A percentile compares a stretch with the other conserved stretches of the same genome.
phyloP scores from a whole-genome alignment of 345 rosid species.

The Lagerstroemia speciosa region DNA sequence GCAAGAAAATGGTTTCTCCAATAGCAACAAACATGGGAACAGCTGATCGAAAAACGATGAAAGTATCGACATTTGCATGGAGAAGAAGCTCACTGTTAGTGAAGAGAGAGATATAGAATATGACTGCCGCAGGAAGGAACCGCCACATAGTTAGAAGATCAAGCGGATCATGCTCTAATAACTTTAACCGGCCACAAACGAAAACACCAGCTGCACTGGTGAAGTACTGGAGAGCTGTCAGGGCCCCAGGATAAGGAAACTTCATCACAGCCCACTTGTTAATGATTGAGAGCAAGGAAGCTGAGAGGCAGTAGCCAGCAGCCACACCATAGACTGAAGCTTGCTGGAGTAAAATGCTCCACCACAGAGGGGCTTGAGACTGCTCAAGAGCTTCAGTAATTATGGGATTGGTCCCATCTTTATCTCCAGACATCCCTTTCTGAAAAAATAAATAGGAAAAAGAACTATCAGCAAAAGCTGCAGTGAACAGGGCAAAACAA shows the following conservation, averaged over 20 bases:
- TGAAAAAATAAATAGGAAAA: background rate
- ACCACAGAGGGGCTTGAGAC: slow-evolving; percentile 30
- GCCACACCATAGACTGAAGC: slow-evolving; percentile 73
- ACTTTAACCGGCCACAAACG: slow-evolving; percentile 43
- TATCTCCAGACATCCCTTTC: slow-evolving; percentile 25
- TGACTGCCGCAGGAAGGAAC: slow-evolving; percentile 88
- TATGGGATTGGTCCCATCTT: slow-evolving; percentile 38
- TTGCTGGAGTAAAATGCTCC: slow-evolving; percentile 35
- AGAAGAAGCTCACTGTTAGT: slow-evolving; percentile 96
- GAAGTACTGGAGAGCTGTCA: slow-evolving; percentile 87
- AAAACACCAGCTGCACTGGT: slow-evolving; percentile 82
- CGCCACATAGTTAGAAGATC: slow-evolving; percentile 80
- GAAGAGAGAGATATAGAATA: slow-evolving; percentile 84
- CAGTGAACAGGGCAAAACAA: slow-evolving; percentile 6
- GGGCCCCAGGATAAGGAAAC: slow-evolving; percentile 93
- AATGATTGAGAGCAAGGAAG: slow-evolving; percentile 90
- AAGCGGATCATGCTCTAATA: slow-evolving; percentile 62
- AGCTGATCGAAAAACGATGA: slow-evolving; percentile 83
- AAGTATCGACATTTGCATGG: slow-evolving; percentile 94
- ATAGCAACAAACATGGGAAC: slow-evolving; percentile 91
- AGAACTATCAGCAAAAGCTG: background rate
- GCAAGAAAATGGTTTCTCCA: slow-evolving; percentile 77
- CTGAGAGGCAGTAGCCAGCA: slow-evolving; percentile 85
- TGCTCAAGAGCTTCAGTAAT: slow-evolving; percentile 16
- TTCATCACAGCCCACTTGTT: slow-evolving; percentile 98